Evolutionary conservation across 2,329 filamentous ascomycete species (phyloP), one percentile per base, ranked within the genome.

Genomic region (Pseudopithomyces maydicus): DNA sequence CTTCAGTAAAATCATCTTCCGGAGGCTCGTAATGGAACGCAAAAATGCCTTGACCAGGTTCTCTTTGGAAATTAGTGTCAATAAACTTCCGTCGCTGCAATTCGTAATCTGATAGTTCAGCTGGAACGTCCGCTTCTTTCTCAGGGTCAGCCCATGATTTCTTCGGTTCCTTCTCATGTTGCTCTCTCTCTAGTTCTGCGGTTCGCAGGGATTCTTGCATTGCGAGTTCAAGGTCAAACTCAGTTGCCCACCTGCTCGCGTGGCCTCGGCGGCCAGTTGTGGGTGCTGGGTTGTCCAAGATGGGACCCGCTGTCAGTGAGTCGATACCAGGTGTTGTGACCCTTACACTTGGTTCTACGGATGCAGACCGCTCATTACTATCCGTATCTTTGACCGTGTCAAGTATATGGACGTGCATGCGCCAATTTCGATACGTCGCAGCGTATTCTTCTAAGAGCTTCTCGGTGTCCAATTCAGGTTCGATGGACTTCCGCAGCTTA

Each of bases 111-210:
- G 82, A 84, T 78, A 87, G 84, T 83, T 92, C 89, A 55, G 86
- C 80, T 0, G 90, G 90, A 46, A 94, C 86, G 3, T 84, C 81
- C 0, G 91, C 91, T 72, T 94, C 91, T 69, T 90, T 92, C 43
- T 90, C 88, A 61, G 85, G 89, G 58, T 90, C 88, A 56, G 88
- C 88, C 68, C 88, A 88, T 52, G 89, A 87, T 69, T 88, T 87
- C 62, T 86, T 84, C 33, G 85, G 84, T 51, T 81, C 79, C 17
- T 73, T 75, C 29, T 81, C 79, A 43, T 90, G 88, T 46, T 88
- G 86, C 63, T 91, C 89, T 33, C 85, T 82, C 67, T 91, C 89
- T 60, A 88, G 87, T 57, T 90, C 88, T 62, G 89, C 87, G 20
- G 72, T 74, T 48, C 84, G 83, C 67, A 88, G 84, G 0, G 90